Evolutionary conservation across 768 basidiomycete genomes (phyloP).

Genomic region (Podaxis sp.): DNA sequence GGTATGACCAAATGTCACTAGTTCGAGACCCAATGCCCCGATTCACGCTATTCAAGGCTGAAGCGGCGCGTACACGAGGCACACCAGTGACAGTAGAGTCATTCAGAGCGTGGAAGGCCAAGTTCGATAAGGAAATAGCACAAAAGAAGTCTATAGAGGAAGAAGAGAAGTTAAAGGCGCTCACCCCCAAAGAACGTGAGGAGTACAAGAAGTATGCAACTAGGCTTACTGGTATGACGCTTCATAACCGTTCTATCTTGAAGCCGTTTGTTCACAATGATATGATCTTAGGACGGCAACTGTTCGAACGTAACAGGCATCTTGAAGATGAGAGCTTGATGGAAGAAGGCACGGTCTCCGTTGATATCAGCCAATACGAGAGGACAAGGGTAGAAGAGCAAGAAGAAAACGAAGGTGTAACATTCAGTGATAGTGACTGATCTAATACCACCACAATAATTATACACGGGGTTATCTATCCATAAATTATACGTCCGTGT

Average conservation of each 20-base stretch:
- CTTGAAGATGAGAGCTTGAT: constrained; percentile 78
- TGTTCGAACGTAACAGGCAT: constrained; percentile 82
- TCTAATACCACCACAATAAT: constrained; percentile 4
- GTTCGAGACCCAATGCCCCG: not conserved
- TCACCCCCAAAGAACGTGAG: constrained; percentile 82
- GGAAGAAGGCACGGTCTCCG: constrained; percentile 85
- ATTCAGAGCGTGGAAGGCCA: constrained; percentile 80
- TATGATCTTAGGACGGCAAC: constrained; percentile 70
- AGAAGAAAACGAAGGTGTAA: constrained; percentile 59
- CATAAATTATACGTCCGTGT: constrained; percentile 10
- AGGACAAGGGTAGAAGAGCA: constrained; percentile 61
- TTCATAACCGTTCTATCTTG: not conserved
- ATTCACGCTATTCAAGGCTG: constrained; percentile 51
- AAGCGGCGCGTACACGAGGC: constrained; percentile 84
- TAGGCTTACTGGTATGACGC: constrained; percentile 65
- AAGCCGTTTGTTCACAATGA: constrained; percentile 3
- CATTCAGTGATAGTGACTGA: constrained; percentile 89
- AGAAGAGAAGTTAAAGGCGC: constrained; percentile 65
- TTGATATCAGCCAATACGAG: constrained; percentile 89
- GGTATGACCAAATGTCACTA: constrained; percentile 38
- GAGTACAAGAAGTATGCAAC: constrained; percentile 66
- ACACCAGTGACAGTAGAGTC: constrained; percentile 86
- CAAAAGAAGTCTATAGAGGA: constrained; percentile 64
- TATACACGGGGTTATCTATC: constrained; percentile 6
- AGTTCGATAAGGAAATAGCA: constrained; percentile 70